A percentile compares a stretch with the other conserved stretches of the same genome.
Evolutionary conservation across 768 basidiomycete genomes (phyloP).

Genomic region (Fomitopsis serialis): DNA sequence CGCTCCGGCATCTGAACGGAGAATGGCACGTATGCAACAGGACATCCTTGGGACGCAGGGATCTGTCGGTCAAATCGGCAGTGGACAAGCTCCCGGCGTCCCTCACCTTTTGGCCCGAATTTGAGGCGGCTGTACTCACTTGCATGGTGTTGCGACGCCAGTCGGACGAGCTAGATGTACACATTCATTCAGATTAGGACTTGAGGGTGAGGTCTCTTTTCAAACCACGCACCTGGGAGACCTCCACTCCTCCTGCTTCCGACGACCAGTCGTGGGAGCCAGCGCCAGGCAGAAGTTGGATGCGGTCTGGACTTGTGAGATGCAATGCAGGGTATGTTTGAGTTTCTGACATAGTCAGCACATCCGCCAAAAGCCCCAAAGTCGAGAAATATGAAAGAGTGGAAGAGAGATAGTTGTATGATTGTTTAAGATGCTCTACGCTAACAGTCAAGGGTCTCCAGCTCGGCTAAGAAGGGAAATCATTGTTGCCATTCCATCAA

Average conservation of each 20-base stretch:
- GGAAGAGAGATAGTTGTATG: no score
- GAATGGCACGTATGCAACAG: constrained; percentile 54
- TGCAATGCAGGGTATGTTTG: background rate
- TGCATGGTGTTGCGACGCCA: constrained; percentile 72
- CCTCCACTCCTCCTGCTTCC: background rate
- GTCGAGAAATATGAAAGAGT: background rate
- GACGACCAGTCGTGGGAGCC: background rate
- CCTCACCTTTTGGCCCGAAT: constrained; percentile 44
- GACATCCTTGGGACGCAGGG: constrained; percentile 38
- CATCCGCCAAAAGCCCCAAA: background rate
- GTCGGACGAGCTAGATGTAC: constrained; percentile 41
- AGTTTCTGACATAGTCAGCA: background rate
- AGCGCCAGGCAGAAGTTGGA: background rate
- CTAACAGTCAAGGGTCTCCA: no score
- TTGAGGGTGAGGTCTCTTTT: background rate
- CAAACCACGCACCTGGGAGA: background rate
- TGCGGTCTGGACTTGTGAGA: background rate
- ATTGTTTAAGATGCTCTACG: no score
- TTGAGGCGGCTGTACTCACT: constrained; percentile 70
- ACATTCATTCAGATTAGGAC: background rate
- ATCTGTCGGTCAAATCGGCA: no score
- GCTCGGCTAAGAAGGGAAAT: no score
- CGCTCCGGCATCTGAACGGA: constrained; percentile 59
- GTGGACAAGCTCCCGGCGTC: constrained; percentile 1
- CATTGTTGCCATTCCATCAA: no score